Evolutionary conservation across 2,329 filamentous ascomycete genomes (phyloP).

Genomic region (Didymella exigua): DNA sequence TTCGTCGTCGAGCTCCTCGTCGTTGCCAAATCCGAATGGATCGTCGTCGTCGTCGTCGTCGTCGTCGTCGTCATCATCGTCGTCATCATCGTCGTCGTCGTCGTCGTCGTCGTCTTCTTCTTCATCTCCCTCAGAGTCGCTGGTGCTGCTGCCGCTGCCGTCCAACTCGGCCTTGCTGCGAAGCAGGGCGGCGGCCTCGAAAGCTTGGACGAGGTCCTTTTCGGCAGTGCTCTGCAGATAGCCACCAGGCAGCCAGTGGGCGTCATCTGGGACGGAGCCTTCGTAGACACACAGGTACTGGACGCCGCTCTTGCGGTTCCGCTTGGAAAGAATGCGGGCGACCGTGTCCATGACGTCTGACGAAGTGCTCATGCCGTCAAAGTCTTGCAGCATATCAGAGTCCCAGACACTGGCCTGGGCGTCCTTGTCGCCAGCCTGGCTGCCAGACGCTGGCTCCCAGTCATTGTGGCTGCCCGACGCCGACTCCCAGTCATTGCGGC

Average conservation of each 20-base stretch:
- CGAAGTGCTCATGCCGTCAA: slow-evolving; percentile 58
- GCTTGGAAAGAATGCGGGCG: slow-evolving; percentile 52
- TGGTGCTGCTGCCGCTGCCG: slow-evolving; percentile 32
- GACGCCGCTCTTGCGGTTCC: slow-evolving; percentile 51
- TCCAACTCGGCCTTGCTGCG: slow-evolving; percentile 21
- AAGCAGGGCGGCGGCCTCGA: slow-evolving; percentile 29
- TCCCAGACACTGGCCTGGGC: slow-evolving; percentile 48
- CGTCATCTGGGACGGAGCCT: slow-evolving; percentile 53
- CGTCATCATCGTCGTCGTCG: slow-evolving; percentile 47
- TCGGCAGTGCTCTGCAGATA: slow-evolving; percentile 34
- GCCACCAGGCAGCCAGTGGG: slow-evolving; percentile 54
- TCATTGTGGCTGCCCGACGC: slow-evolving; percentile 38
- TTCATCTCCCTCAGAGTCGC: slow-evolving; percentile 19
- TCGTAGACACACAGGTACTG: slow-evolving; percentile 61
- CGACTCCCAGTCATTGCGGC: slow-evolving; percentile 42
- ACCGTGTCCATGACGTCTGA: slow-evolving; percentile 53
- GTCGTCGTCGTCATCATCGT: slow-evolving; percentile 47
- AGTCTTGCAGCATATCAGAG: slow-evolving; percentile 53
- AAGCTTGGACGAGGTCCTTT: slow-evolving; percentile 34
- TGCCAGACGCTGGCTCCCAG: slow-evolving; percentile 32
- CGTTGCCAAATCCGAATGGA: slow-evolving; percentile 41
- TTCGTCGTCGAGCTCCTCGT: slow-evolving; percentile 61
- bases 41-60: slow-evolving; percentile 46
- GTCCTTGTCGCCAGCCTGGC: slow-evolving; percentile 18
- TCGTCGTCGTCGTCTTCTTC: slow-evolving; percentile 46